Evolutionary conservation across 768 basidiomycete species (phyloP), one percentile per base, ranked within the genome.

Genomic region (Trametes sanguinea): DNA sequence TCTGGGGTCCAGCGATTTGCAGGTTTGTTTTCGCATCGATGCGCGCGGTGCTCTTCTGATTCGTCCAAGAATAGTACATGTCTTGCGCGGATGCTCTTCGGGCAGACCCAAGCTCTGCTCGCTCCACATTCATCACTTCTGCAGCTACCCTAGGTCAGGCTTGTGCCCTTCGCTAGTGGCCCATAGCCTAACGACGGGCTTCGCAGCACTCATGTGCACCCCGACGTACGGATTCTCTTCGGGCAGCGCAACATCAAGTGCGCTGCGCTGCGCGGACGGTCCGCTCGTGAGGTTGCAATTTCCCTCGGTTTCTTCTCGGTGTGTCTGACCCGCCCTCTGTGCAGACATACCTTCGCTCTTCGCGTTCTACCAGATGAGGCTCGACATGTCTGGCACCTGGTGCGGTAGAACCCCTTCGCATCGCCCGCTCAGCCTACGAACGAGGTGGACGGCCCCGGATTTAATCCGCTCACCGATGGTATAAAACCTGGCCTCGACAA

Each of bases 101-200:
- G 61, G 33, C 29, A 27, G 42, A 40, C 32, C 22, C 33, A 6
- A 45, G 54, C 10, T 33, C 13, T 43, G 33, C 27, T 37, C 35
- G 61, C 54, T 56, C 54, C 61, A 62, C 50, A 32, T 17, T n/a
- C 54, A 61, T 57, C 48, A 52, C 50, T 47, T 47, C 54, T 56
- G 33, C 43, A 6, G 17, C 7, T 29, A 16, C 39, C 45, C n/a
- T 43, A 45, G 47, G 29, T 35, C 14, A 4, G 32, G 16, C 33
- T 11, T 39, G 2, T 13, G 8, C 33, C 27, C 33, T 32, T 52
- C 48, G 9, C 22, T 47, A 14, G 40, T n/a, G 37, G 8, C 32
- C 4, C 6, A 29, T 32, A n/a, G 30, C 48, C 50, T 32, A 3
- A 44, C 30, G 11, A 44, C 29, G 35, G 27, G 27, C 16, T 27